Conservation (phyloP, 1,284 basidiomycete genomes). For the Sporisorium iseilematis-ciliati region DNA sequence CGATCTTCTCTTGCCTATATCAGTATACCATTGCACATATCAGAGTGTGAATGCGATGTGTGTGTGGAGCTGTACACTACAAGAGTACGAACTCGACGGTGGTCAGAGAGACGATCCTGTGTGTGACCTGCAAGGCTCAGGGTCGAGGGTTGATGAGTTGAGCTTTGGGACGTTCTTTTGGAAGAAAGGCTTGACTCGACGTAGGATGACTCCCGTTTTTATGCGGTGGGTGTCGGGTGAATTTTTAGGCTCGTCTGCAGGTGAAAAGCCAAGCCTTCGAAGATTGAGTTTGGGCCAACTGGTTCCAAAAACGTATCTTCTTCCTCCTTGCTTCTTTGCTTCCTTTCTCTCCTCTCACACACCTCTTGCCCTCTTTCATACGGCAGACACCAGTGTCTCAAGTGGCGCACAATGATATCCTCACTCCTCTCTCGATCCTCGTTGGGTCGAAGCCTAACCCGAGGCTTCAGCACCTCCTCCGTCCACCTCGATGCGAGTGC, state of each 20-base stretch:
- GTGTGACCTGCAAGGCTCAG: not conserved
- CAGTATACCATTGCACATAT: slow-evolving; percentile 1
- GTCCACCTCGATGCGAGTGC: slow-evolving; percentile 25
- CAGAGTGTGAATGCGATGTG: not conserved
- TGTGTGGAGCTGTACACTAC: no score
- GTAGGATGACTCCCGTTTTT: slow-evolving; percentile 17
- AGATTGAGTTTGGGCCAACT: not conserved
- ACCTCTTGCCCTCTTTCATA: not conserved
- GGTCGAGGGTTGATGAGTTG: slow-evolving; percentile 8
- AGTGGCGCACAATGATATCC: slow-evolving; percentile 20
- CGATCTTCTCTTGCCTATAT: not conserved
- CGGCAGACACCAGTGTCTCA: not conserved
- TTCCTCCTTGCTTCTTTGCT: not conserved
- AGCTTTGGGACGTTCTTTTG: not conserved
- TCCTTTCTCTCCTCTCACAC: not conserved
- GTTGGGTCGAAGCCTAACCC: slow-evolving; percentile 1
- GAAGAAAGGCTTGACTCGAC: slow-evolving; percentile 6
- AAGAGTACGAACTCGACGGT: no score
- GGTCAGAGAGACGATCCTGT: no score
- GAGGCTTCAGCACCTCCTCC: slow-evolving; percentile 21
- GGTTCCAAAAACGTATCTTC: not conserved
- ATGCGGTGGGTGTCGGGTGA: no score
- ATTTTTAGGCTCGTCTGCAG: not conserved
- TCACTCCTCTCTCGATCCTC: slow-evolving; percentile 22
- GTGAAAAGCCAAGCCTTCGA: not conserved